A percentile compares a stretch with the other conserved stretches of the same genome.
Conservation (phyloP, 306 rosid genomes). For the Medicago truncatula region DNA sequence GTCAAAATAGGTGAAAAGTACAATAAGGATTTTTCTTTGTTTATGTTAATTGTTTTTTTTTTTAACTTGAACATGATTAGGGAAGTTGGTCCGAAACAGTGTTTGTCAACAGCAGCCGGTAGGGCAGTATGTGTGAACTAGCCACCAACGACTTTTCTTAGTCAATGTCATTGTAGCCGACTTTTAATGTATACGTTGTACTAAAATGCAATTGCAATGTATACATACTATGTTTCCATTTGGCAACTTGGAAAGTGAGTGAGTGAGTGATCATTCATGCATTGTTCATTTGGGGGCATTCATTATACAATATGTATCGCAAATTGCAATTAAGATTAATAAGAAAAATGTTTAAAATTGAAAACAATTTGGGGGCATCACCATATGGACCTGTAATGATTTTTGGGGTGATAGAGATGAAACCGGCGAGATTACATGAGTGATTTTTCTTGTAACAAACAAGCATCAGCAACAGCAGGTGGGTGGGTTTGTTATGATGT, state of each 20-base stretch:
- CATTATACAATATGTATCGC: neutral
- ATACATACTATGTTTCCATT: neutral
- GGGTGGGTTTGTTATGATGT: neutral
- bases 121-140: conserved; percentile 2
- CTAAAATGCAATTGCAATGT: neutral
- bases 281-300: neutral
- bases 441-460: neutral
- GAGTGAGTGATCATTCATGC: neutral
- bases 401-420: neutral
- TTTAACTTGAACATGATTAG: neutral
- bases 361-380: neutral
- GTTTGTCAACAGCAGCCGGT: conserved; percentile 48
- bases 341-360: neutral
- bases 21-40: neutral
- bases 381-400: neutral
- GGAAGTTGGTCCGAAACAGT: conserved; percentile 36
- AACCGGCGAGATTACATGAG: neutral
- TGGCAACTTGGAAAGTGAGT: conserved; percentile 36
- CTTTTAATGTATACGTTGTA: neutral
- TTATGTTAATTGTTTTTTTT: neutral
- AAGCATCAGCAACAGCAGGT: neutral
- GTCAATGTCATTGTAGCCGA: conserved; percentile 40
- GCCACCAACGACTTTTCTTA: conserved; percentile 48
- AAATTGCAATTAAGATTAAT: neutral
- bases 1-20: conserved; percentile 42